Conservation (phyloP, 345 rosid species). For the Psidium guajava region DNA sequence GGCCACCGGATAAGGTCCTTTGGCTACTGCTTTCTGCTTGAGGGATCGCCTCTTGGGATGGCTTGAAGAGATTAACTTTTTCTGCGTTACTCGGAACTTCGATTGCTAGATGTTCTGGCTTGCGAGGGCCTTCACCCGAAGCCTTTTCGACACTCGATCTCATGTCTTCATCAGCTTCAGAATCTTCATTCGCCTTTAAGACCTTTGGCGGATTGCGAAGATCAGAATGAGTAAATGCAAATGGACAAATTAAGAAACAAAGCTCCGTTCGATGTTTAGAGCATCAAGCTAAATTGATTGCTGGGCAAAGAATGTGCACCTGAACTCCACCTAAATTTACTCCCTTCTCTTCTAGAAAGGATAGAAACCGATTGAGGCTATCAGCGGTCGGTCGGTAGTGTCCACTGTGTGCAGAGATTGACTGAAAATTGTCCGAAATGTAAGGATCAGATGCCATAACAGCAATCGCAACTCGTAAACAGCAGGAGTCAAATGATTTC, state of each 20-base stretch:
- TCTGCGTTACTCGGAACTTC: conserved; percentile 12
- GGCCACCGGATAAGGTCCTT: conserved; percentile 69
- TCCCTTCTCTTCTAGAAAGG: conserved; percentile 21
- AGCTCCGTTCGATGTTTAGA: neutral
- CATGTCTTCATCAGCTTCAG: conserved; percentile 24
- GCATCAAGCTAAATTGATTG: neutral
- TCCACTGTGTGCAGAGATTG: conserved; percentile 23
- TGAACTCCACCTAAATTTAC: conserved; percentile 17
- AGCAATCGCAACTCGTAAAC: neutral
- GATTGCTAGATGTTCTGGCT: neutral
- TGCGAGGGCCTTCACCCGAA: neutral
- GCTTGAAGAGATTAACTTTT: neutral
- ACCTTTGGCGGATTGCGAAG: conserved; percentile 19
- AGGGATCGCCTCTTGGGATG: conserved; percentile 9
- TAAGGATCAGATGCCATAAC: neutral
- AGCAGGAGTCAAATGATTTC: neutral
- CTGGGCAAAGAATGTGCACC: conserved; percentile 1
- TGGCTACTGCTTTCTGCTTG: conserved; percentile 18
- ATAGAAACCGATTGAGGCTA: conserved; percentile 15
- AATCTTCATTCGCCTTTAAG: conserved; percentile 41
- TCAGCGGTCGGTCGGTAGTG: conserved; percentile 25
- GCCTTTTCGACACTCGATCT: conserved; percentile 1
- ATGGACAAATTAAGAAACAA: neutral
- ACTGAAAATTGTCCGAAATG: conserved; percentile 5
- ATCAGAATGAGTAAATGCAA: neutral